A percentile compares a stretch with the other conserved stretches of the same genome.
Conservation (phyloP, 2,329 filamentous ascomycete genomes). For the Diaporthe batatas region DNA sequence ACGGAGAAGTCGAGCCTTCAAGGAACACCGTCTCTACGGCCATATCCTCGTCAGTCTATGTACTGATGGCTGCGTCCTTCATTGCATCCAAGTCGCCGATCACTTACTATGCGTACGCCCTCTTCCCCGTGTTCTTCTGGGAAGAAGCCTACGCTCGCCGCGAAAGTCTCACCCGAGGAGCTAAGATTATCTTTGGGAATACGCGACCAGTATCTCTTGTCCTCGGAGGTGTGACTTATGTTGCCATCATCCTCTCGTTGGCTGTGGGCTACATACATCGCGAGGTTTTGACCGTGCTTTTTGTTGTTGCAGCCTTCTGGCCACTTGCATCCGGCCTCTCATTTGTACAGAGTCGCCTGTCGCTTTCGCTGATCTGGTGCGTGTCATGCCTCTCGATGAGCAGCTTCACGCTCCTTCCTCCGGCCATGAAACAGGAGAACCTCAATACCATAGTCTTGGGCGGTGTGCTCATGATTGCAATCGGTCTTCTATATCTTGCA, state of each 20-base stretch:
- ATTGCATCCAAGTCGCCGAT: slow-evolving; percentile 81
- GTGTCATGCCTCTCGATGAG: slow-evolving; percentile 87
- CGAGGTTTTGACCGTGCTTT: slow-evolving; percentile 86
- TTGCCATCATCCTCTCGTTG: slow-evolving; percentile 83
- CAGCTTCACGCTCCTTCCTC: slow-evolving; percentile 83
- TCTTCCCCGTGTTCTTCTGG: slow-evolving; percentile 97
- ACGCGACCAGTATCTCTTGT: slow-evolving; percentile 60
- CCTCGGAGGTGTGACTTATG: slow-evolving; percentile 75
- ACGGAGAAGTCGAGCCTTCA: slow-evolving; percentile 74
- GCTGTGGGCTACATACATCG: slow-evolving; percentile 93
- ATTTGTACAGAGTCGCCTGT: slow-evolving; percentile 77
- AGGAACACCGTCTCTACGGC: slow-evolving; percentile 71
- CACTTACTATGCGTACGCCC: slow-evolving; percentile 90
- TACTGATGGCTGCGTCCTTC: slow-evolving; percentile 83
- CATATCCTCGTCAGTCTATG: slow-evolving; percentile 82
- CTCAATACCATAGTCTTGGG: slow-evolving; percentile 79
- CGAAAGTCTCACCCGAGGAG: slow-evolving; percentile 75
- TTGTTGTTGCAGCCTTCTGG: slow-evolving; percentile 82
- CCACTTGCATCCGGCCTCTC: slow-evolving; percentile 78
- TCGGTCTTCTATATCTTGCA: slow-evolving; percentile 82
- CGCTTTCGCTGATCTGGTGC: slow-evolving; percentile 79
- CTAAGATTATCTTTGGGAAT: slow-evolving; percentile 76
- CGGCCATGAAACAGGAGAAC: slow-evolving; percentile 87
- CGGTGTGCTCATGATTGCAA: slow-evolving; percentile 80
- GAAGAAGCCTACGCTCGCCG: slow-evolving; percentile 90